Evolutionary conservation across 257 asterid species (phyloP).

Genomic region (Jaltomata sinuosa): DNA sequence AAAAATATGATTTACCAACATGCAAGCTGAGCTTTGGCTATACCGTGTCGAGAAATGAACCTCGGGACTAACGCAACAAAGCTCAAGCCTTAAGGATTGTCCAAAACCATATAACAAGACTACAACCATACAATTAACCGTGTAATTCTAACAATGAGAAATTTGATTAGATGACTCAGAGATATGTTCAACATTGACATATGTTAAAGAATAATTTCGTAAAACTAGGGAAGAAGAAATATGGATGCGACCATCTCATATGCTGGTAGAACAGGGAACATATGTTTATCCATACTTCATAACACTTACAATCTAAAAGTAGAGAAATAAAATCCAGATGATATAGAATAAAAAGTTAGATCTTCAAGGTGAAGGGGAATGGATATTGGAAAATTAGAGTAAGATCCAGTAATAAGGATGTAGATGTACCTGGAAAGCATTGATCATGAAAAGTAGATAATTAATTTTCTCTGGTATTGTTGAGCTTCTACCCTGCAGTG

Average conservation of each 20-base stretch:
- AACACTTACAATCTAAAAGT: background rate
- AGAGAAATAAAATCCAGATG: background rate
- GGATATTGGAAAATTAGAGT: background rate
- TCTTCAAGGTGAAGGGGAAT: background rate
- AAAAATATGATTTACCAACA: background rate
- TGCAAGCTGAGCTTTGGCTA: background rate
- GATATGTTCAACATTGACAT: background rate
- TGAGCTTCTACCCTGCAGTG: slow-evolving; percentile 80
- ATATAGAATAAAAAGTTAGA: background rate
- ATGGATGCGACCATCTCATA: background rate
- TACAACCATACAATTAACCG: background rate
- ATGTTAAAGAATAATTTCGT: background rate
- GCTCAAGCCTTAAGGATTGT: background rate
- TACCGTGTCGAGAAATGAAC: background rate
- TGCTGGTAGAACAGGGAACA: background rate
- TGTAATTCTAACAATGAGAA: background rate
- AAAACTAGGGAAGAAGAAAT: background rate
- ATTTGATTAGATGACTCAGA: background rate
- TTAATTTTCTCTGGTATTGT: slow-evolving; percentile 86
- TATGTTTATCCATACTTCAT: background rate
- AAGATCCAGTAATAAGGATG: background rate
- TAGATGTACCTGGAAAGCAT: slow-evolving; percentile 80
- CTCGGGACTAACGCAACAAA: background rate
- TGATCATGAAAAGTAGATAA: slow-evolving; percentile 93
- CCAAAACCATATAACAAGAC: background rate